Base-by-base conservation (phyloP, 139 green algal species). In the Axilococcus clingmanii region DNA sequence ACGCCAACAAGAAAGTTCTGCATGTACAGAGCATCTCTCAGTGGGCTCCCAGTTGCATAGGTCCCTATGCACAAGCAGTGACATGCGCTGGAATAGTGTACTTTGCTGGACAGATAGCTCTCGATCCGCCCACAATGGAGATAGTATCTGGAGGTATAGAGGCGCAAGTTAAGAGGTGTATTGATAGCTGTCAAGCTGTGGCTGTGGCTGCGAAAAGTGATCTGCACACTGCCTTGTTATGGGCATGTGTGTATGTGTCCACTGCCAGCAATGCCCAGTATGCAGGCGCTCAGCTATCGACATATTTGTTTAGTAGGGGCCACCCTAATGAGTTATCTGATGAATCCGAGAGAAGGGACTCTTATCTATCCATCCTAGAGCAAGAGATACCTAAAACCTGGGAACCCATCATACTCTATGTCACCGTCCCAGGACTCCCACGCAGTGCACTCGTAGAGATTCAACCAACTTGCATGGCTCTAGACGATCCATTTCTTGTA, bases 31-130 rank as follows among this genome's bases (percentile, higher is more conserved):
- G 78, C 69, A 83, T 96, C 36, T 94, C 81, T 5, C 27, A 46
- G n/a, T 99, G 92, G 92, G 92, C 92, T 15, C 91, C 92, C 9
- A 66, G 62, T 22, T 97, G 91, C 78, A 97, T 99, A 41, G 92
- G 92, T 4, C 92, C 92, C 1, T 99, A 99, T 84, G 86, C 69
- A 72, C 91, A 98, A 55, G 76, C 63, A 15, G 46, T 55, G 2
- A 19, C 56, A 11, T 48, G 60, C 27, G 20, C 36, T 3, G 48
- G 61, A 0, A 48, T 86, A 22, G 25, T 70, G 2, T 44, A 54
- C 23, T 66, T 83, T 32, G 75, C 79, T 4, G 79, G 79, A 8
- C 33, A 57, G 46, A 72, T 88, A 23, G 56, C 58, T 5, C 68
- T 94, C 50, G 71, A 91, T 51, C 82, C 84, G 0, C 41, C 63